Evolutionary conservation across 768 basidiomycete genomes (phyloP), one percentile per base, ranked within the genome.

Genomic region (Suillus spraguei): DNA sequence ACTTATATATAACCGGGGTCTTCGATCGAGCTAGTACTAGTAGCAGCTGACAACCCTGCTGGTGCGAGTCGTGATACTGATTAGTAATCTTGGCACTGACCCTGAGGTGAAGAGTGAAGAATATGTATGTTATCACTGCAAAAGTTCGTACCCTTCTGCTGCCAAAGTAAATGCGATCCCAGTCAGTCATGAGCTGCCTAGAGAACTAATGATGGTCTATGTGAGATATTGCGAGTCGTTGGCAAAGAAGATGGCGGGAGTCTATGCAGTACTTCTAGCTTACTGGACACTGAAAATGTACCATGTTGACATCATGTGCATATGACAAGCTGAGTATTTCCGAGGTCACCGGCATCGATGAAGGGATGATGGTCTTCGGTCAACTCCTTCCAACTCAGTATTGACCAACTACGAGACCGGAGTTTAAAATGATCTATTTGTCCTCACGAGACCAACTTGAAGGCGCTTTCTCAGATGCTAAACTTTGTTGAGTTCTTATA

Each of bases 181-280:
- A n/a, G 64, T 70, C 33, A 70, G 69, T 58, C 69, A 62, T 3
- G 69, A 70, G 59, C 62, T 69, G 20, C 44, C 46, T 7, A 28
- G 67, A 67, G 62, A 69, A 65, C 58, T 65, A 28, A 28, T 28
- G 28, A 69, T 22, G 63, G 68, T 24, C 46, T 24, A 49, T 49
- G 47, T 28, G 28, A 28, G 28, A 28, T 4, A 28, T 28, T 28
- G 22, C 14, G 62, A 52, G 9, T 50, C 16, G 8, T 32, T 17
- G 16, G 16, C 49, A 17, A 70, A 20, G 1, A 56, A 33, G 64
- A 46, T 61, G 59, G 7, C 63, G 60, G 33, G 69, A 65, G 64
- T 64, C 64, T 14, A 53, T 53, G 60, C 64, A 67, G 33, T 69
- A 67, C 62, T 69, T 69, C 22, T 39, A 41, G 42, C 42, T 42